phyloP scores from a whole-genome alignment of 495 filamentous ascomycete species.

The Corynascus novoguineensis region DNA sequence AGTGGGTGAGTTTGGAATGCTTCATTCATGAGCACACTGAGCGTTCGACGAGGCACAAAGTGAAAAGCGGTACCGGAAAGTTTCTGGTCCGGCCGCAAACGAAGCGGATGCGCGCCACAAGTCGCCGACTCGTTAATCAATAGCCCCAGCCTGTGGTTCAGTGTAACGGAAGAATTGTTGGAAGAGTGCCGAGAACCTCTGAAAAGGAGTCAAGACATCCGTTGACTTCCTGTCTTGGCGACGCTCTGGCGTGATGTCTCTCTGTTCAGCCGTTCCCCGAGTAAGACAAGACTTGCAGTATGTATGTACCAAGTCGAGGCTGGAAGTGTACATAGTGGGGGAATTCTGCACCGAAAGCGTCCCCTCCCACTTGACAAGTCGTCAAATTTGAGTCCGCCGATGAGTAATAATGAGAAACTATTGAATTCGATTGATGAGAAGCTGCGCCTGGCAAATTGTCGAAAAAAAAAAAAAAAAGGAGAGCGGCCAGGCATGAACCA shows the following conservation, averaged over 20 bases:
- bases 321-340: no score
- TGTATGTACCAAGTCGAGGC: background rate
- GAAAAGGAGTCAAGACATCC: constrained; percentile 4
- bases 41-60: no score
- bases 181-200: constrained; percentile 10
- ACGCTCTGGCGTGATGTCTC: background rate
- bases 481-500: background rate
- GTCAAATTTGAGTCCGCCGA: no score
- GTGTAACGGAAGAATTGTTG: constrained; percentile 20
- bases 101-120: constrained; percentile 11
- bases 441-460: no score
- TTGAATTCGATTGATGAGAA: no score
- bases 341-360: background rate
- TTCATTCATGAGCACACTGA: no score
- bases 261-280: constrained; percentile 5
- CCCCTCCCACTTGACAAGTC: no score
- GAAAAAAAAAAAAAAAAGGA: background rate
- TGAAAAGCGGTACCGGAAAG: no score
- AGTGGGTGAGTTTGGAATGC: background rate
- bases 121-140: constrained; percentile 21
- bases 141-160: constrained; percentile 7
- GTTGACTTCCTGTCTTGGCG: constrained; percentile 5
- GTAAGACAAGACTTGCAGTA: background rate
- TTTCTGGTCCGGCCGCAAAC: no score
- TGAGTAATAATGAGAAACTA: no score